Evolutionary conservation across 2,329 filamentous ascomycete species (phyloP), one percentile per base, ranked within the genome.

Genomic region (Talaromyces islandicus): DNA sequence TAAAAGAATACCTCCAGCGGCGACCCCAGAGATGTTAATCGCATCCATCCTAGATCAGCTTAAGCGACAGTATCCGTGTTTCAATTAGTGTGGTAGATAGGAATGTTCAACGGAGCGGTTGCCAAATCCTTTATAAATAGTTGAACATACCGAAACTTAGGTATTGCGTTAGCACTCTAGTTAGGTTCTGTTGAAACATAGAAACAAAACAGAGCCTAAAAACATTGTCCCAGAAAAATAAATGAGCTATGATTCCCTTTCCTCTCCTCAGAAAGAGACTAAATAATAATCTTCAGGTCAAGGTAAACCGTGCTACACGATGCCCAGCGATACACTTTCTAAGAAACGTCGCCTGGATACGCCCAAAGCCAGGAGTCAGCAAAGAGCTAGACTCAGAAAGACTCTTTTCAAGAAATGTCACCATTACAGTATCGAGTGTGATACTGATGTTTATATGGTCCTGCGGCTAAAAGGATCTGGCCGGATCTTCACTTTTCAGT

Each of bases 401-500:
- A 54, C 30, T 38, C 30, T 54, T 54, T 54, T 54, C 30, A 54
- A 54, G 38, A 54, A 54, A 25, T 30, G 52, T 17, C 17, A 54
- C 30, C 14, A 30, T 24, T 54, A 54, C 52, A 54, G 52, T 9
- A 24, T 54, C 25, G 52, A 54, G 52, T 54, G 30, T 25, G 52
- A 54, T 9, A 30, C 52, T 17, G 52, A 54, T 54, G 51, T 54
- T 19, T 54, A 54, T 54, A 54, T 54, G 29, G 51, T 54, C 27
- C 30, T 54, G 27, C 29, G 30, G 52, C 30, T 54, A 38, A 54
- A 24, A 38, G 52, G 52, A 19, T 35, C 52, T 5, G 52, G 52
- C 24, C n/a, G 19, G 25, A 54, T 54, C 30, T 54, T 54, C 29
- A 54, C 52, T 38, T 54, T 54, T 54, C 30, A 54, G 52, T 54